phyloP scores from a whole-genome alignment of 139 green algal genomes.

The Coccomyxa sp. region DNA sequence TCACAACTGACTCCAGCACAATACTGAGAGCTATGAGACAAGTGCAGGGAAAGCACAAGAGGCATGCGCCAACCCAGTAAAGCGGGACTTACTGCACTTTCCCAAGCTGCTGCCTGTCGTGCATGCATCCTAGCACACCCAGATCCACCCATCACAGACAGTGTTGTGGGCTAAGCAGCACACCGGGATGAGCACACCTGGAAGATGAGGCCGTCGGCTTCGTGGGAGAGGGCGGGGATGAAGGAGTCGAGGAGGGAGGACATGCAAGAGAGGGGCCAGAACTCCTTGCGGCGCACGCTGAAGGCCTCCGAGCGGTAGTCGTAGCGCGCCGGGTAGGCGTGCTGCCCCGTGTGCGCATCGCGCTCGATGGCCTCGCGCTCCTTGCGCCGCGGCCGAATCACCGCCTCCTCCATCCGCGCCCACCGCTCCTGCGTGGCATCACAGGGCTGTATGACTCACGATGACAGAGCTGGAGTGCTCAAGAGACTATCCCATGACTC shows the following conservation, averaged over 20 bases:
- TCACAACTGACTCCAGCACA: too few species aligned
- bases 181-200: conserved; percentile 34
- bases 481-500: too few species aligned
- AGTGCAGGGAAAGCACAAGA: too few species aligned
- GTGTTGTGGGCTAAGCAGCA: not conserved
- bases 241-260: conserved; percentile 66
- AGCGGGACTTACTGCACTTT: too few species aligned
- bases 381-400: conserved; percentile 43
- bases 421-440: conserved; percentile 37
- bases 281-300: conserved; percentile 80
- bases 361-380: conserved; percentile 46
- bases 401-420: conserved; percentile 34
- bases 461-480: not conserved
- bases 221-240: conserved; percentile 78
- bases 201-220: conserved; percentile 93
- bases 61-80: too few species aligned
- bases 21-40: too few species aligned
- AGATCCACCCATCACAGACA: not conserved
- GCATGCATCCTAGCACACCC: not conserved
- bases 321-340: conserved; percentile 15
- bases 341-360: not conserved
- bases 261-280: conserved; percentile 65
- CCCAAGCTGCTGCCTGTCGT: not conserved
- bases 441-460: not conserved
- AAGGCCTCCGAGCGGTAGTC: conserved; percentile 60